Evolutionary conservation across 352 stramenopile species (phyloP).

Genomic region (Synura sp.): DNA sequence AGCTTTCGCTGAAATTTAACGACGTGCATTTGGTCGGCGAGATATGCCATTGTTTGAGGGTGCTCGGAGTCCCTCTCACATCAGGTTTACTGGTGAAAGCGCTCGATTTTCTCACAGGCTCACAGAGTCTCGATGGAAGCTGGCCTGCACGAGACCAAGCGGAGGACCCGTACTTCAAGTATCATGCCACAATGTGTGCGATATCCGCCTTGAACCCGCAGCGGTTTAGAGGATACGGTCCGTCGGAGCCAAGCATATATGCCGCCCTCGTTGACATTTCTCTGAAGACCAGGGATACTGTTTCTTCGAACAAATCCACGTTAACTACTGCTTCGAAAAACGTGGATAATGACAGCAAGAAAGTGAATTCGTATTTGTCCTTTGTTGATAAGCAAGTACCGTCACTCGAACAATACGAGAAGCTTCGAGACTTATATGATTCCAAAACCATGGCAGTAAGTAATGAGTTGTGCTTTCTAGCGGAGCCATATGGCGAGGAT

Average conservation of each 20-base stretch:
- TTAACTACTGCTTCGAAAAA: too few relatives aligned
- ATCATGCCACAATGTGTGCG: background rate
- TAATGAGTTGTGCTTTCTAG: too few relatives aligned
- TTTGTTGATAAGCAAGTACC: too few relatives aligned
- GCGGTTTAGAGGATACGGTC: background rate
- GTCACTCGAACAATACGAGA: too few relatives aligned
- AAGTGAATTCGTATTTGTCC: too few relatives aligned
- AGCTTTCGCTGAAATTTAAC: background rate
- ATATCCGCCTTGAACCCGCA: background rate
- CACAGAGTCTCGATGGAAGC: background rate
- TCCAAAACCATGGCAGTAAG: too few relatives aligned
- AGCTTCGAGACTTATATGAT: too few relatives aligned
- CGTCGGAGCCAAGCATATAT: background rate
- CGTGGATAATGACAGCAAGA: too few relatives aligned
- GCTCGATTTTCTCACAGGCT: background rate
- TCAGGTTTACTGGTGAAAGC: background rate
- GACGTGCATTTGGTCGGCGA: background rate
- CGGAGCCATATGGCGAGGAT: too few relatives aligned
- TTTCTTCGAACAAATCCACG: too few relatives aligned
- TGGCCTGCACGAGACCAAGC: background rate
- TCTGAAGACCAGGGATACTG: too few relatives aligned
- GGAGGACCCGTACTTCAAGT: background rate
- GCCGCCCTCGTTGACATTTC: background rate
- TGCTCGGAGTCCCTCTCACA: background rate
- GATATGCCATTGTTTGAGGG: background rate